phyloP scores from a whole-genome alignment of 2,329 filamentous ascomycete genomes.

The Alternaria brassicicola region DNA sequence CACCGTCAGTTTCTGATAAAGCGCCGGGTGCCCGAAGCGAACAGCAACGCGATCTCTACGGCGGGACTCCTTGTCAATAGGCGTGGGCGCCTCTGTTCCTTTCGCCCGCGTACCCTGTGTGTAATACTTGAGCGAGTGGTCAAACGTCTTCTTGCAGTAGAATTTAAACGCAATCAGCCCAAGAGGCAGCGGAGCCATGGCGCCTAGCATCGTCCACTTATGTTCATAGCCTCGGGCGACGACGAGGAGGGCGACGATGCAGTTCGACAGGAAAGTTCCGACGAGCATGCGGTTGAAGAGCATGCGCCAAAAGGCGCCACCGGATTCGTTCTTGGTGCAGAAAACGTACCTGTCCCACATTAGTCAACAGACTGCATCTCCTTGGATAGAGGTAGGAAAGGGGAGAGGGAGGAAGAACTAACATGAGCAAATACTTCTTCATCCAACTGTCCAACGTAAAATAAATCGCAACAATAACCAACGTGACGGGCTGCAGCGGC shows the following conservation, averaged over 20 bases:
- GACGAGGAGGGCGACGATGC: constrained; percentile 77
- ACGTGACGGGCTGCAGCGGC: constrained; percentile 82
- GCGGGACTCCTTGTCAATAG: constrained; percentile 51
- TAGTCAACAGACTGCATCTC: neutral
- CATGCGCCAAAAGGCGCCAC: constrained; percentile 88
- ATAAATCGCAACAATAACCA: constrained; percentile 87
- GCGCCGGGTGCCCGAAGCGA: constrained; percentile 86
- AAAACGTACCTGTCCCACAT: constrained; percentile 68
- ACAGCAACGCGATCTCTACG: constrained; percentile 71
- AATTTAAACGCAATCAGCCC: constrained; percentile 83
- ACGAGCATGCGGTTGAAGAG: constrained; percentile 94
- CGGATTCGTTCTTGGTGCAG: constrained; percentile 94
- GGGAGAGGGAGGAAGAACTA: neutral
- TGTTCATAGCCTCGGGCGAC: constrained; percentile 64
- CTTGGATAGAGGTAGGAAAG: too few species aligned
- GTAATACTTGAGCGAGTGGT: constrained; percentile 81
- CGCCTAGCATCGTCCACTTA: constrained; percentile 65
- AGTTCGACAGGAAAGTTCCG: constrained; percentile 75
- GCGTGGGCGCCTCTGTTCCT: constrained; percentile 55
- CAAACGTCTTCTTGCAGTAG: constrained; percentile 78
- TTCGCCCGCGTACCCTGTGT: constrained; percentile 65
- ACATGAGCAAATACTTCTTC: constrained; percentile 94
- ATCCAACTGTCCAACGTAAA: constrained; percentile 85
- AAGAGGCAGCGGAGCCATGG: constrained; percentile 76
- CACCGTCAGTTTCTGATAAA: constrained; percentile 87